Base-by-base conservation (phyloP, 1,284 basidiomycete species). In the Sanguinoderma infundibulare region DNA sequence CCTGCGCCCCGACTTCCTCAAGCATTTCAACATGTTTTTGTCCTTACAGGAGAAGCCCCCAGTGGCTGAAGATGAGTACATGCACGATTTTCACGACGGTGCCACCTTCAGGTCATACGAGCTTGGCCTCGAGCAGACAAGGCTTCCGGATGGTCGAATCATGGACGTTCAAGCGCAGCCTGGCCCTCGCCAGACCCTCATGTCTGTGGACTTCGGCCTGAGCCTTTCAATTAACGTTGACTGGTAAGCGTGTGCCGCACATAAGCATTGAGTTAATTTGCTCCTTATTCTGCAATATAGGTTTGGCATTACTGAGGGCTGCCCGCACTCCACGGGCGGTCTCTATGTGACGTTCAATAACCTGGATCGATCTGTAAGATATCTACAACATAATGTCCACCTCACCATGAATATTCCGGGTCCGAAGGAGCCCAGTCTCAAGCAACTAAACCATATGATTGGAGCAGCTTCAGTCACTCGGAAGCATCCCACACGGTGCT, bases 371-470 rank as follows among this genome's bases (percentile, higher is more conserved):
- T 61, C 67, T 7, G 65, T 70, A 8, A 66, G 74, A n/a, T 73
- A 69, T 47, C 62, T 54, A 5, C 44, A 50, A 3, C 59, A 63
- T 49, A 74, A 75, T 50, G 53, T 74, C 15, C 72, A 67, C 59
- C 52, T 74, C 10, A 63, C 65, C 17, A 72, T 71, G 2, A 66
- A 75, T 34, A 71, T 79, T 20, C 78, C 78, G 28, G 76, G 76
- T 4, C 75, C 73, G 2, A 63, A 68, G n/a, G 71, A 78, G 50
- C 77, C 79, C 0, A 67, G 67, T 22, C 50, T 69, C 0, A 70
- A 71, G 7, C 61, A 74, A 39, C 64, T 78, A n/a, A 79, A 80
- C 57, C 69, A 73, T 38, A 14, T 22, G 32, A 20, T 30, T 5
- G 8, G 36, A 12, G 6, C 7, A 10, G 20, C 30, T n/a, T n/a